Percentiles rank a stretch among this genome's conserved stretches.
Conservation (phyloP, 345 rosid genomes). For the Gossypium stocksii region DNA sequence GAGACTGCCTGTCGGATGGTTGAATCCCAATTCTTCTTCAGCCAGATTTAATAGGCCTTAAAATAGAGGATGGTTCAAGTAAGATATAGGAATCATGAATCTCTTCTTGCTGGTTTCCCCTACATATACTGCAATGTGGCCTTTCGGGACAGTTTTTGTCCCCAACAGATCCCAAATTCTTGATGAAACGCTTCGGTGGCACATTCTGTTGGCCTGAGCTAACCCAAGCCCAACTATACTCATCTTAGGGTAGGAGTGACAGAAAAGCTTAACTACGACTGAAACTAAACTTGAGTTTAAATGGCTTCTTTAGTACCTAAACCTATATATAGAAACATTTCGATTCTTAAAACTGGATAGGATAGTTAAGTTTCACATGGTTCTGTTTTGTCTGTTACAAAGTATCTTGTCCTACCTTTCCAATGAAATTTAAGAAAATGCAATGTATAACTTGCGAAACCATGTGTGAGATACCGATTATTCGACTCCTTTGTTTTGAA, state of each 20-base stretch:
- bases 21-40: slow-evolving; percentile 18
- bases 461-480: not conserved
- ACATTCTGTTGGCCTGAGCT: slow-evolving; percentile 62
- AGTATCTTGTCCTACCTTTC: not conserved
- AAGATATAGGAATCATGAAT: slow-evolving; percentile 63
- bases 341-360: not conserved
- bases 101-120: slow-evolving; percentile 44
- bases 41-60: too few species aligned
- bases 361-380: not conserved
- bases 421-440: not conserved
- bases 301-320: too few species aligned
- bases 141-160: slow-evolving; percentile 37
- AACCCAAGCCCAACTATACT: slow-evolving; percentile 49
- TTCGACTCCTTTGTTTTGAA: not conserved
- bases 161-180: slow-evolving; percentile 45
- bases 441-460: not conserved
- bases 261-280: not conserved
- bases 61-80: slow-evolving; percentile 26
- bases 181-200: slow-evolving; percentile 3
- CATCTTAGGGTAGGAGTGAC: slow-evolving; percentile 30
- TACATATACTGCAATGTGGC: slow-evolving; percentile 46
- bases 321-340: not conserved
- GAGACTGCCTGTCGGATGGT: slow-evolving; percentile 68
- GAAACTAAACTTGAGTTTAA: not conserved
- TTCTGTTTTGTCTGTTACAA: not conserved